These are phyloP conservation scores for Talaromyces sp. DNA, from an alignment of 2,329 filamentous ascomycete genomes.

Conservation along the genomic window DNA sequence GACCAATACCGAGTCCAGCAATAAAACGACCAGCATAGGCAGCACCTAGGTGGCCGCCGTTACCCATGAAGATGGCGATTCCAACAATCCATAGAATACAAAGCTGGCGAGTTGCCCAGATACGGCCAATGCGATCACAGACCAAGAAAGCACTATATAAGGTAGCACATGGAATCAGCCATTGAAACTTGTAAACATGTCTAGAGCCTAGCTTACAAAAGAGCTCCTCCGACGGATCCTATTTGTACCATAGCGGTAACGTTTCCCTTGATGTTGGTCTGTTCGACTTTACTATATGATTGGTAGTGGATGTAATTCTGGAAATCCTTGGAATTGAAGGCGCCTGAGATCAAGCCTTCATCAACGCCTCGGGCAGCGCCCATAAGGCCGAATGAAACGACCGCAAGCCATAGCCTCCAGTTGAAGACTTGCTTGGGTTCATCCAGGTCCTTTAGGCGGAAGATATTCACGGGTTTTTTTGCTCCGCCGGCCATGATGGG, in stretches of 20 bases:
- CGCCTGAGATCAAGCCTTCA: slow-evolving; percentile 66
- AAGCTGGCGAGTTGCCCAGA: slow-evolving; percentile 59
- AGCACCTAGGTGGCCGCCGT: slow-evolving; percentile 53
- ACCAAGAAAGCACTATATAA: slow-evolving; percentile 57
- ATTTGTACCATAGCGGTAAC: slow-evolving; percentile 77
- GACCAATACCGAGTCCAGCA: slow-evolving; percentile 63
- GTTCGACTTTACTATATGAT: slow-evolving; percentile 50
- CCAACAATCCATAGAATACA: slow-evolving; percentile 58
- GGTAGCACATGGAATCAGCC: neutral
- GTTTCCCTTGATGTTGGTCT: slow-evolving; percentile 51
- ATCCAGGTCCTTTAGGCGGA: slow-evolving; percentile 25
- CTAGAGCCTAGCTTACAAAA: slow-evolving; percentile 50
- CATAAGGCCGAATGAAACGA: slow-evolving; percentile 66
- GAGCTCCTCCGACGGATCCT: slow-evolving; percentile 67
- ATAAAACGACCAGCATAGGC: slow-evolving; percentile 66
- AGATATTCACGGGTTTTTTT: slow-evolving; percentile 31
- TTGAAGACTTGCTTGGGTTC: slow-evolving; percentile 67
- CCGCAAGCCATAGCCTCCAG: slow-evolving; percentile 70
- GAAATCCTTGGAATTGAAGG: slow-evolving; percentile 49
- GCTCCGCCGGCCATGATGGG: slow-evolving; percentile 43
- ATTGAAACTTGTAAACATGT: slow-evolving; percentile 32
- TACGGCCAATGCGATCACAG: slow-evolving; percentile 60
- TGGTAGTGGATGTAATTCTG: slow-evolving; percentile 57
- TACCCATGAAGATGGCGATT: slow-evolving; percentile 57
- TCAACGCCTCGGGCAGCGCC: slow-evolving; percentile 70